Base-by-base conservation (phyloP, 441 rosid genomes). In the Pelargonium citronellum region DNA sequence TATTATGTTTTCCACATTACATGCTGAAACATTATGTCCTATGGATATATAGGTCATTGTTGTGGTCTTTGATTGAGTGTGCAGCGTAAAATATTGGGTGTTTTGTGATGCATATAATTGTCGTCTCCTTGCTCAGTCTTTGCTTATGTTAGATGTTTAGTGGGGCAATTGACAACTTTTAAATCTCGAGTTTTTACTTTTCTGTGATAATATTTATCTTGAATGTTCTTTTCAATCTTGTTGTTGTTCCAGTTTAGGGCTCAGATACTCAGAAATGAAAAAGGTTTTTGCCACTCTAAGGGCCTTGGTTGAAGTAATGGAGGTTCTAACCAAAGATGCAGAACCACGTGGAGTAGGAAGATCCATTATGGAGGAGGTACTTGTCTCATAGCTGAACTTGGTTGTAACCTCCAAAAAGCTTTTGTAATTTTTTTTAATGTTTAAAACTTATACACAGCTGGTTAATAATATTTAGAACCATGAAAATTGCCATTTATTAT, bases 241-340 rank as follows among this genome's bases (percentile, higher is more conserved):
- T 24, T 68, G 71, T 24, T 72, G 22, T 62, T 73, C 57, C 75
- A 87, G 88, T 68, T 67, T 76, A 79, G 83, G 80, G 34, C 69
- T 69, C 12, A 73, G 78, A 58, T 80, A 81, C 69, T 77, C 83
- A 37, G 83, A 85, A 83, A 92, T 83, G 96, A 91, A 83, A 82
- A 95, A 90, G 84, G 86, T 91, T 22, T 85, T 95, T 74, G 86
- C 95, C 73, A 95, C 89, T 60, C 75, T 91, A 83, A 88, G 87
- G 85, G 99, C 97, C 75, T 82, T 95, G 71, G 80, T 87, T 16
- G 96, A 95, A 73, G 98, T 95, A 69, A 84, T 95, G 92, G 98
- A 91, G 81, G 86, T 84, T 37, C 96, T 95, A 77, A 87, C 91
- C 80, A 83, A 87, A 83, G 95, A 84, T 82, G 99, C 96, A 70